These are phyloP conservation scores for Mortierella sp. DNA, from an alignment of 371 early-diverging fungal species.

Conservation along the genomic window DNA sequence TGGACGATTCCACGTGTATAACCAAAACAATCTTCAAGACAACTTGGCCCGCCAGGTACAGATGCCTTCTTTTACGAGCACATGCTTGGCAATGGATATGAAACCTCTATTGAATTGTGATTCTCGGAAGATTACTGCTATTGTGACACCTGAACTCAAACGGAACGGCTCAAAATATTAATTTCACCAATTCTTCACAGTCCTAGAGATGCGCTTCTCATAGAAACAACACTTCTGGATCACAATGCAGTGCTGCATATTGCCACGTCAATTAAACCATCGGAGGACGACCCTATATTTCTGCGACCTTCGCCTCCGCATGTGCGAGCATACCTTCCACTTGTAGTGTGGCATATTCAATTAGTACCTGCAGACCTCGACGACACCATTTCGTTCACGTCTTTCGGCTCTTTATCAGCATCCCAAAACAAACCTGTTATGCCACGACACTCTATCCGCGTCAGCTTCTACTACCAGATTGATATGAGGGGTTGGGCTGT, in stretches of 20 bases:
- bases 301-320: constrained; percentile 56
- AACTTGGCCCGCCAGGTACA: constrained; percentile 56
- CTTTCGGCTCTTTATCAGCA: constrained; percentile 49
- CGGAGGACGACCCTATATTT: constrained; percentile 56
- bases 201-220: constrained; percentile 55
- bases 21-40: constrained; percentile 58
- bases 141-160: constrained; percentile 7
- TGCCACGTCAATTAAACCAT: constrained; percentile 57
- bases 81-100: not conserved
- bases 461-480: constrained; percentile 57
- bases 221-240: constrained; percentile 56
- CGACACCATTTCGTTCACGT: constrained; percentile 51
- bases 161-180: not conserved
- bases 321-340: constrained; percentile 56
- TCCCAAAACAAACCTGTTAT: constrained; percentile 52
- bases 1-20: constrained; percentile 57
- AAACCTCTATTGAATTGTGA: not conserved
- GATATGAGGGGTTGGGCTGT: constrained; percentile 58
- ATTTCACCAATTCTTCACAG: constrained; percentile 9
- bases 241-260: constrained; percentile 58
- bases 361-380: constrained; percentile 55
- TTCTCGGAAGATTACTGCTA: not conserved
- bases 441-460: constrained; percentile 56
- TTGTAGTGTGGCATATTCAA: constrained; percentile 56
- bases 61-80: not conserved